phyloP scores from a whole-genome alignment of 495 filamentous ascomycete species.

The Astrocystis sublimbata region DNA sequence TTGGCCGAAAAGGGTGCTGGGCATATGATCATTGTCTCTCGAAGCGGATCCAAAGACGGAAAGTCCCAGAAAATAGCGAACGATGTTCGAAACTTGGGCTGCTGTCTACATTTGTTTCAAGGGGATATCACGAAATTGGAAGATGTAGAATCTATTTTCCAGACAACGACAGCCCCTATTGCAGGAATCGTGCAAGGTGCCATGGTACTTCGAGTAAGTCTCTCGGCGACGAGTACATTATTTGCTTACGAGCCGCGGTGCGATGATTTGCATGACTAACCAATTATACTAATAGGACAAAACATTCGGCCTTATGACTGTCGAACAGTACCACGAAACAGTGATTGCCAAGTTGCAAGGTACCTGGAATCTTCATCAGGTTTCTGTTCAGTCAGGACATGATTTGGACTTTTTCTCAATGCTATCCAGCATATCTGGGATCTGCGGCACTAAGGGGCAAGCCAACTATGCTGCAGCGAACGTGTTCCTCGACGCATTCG shows the following conservation, averaged over 20 bases:
- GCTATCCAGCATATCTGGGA: slow-evolving; percentile 29
- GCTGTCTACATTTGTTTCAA: no score
- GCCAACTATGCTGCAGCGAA: slow-evolving; percentile 33
- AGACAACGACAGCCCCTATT: slow-evolving; percentile 30
- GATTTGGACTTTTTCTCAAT: slow-evolving; percentile 37
- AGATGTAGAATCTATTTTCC: no score
- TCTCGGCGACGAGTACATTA: no score
- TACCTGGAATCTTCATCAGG: slow-evolving; percentile 34
- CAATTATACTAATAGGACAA: no score
- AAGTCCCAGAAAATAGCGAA: no score
- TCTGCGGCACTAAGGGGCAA: slow-evolving; percentile 34
- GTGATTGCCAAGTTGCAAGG: slow-evolving; percentile 50
- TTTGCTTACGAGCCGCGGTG: no score
- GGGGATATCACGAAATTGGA: no score
- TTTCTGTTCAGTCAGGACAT: slow-evolving; percentile 32
- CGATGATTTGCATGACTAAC: no score
- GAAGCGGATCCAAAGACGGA: no score
- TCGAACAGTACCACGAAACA: slow-evolving; percentile 41
- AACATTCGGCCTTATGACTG: slow-evolving; percentile 34
- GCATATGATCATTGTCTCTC: no score
- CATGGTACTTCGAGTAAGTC: slow-evolving; percentile 36
- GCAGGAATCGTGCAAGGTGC: slow-evolving; percentile 38
- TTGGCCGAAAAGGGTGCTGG: neutral
- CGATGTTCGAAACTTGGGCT: no score
- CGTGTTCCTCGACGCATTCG: no score